These are phyloP conservation scores for Hanseniaspora taiwanica DNA, from an alignment of 805 yeast species.

Conservation along the genomic window DNA sequence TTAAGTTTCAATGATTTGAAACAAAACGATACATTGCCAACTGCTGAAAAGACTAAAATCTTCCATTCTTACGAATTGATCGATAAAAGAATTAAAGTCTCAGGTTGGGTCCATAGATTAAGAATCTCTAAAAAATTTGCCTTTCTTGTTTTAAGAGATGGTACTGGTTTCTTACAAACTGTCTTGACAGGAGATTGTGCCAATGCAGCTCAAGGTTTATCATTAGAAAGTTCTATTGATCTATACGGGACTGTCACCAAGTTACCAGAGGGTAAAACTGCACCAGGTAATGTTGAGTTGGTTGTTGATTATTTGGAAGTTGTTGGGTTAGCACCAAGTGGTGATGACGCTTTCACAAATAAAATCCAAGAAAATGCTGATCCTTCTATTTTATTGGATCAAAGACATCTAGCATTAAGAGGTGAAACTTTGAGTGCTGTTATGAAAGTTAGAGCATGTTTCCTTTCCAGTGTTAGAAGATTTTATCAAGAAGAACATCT, in stretches of 20 bases:
- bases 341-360: constrained; percentile 91
- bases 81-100: constrained; percentile 60
- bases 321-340: constrained; percentile 89
- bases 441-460: constrained; percentile 84
- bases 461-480: constrained; percentile 61
- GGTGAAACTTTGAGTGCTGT: constrained; percentile 91
- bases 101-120: constrained; percentile 95
- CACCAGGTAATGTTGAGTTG: constrained; percentile 95
- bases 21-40: constrained; percentile 63
- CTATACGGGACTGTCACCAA: constrained; percentile 70
- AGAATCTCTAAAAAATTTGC: constrained; percentile 87
- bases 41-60: constrained; percentile 57
- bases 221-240: constrained; percentile 75
- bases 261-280: constrained; percentile 91
- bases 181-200: constrained; percentile 87
- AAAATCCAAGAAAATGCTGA: constrained; percentile 88
- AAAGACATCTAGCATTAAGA: constrained; percentile 89
- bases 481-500: constrained; percentile 63
- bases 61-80: constrained; percentile 37
- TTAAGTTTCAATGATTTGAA: constrained; percentile 44
- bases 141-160: constrained; percentile 88
- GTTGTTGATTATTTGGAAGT: constrained; percentile 81
- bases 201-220: constrained; percentile 71
- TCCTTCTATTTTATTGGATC: constrained; percentile 83
- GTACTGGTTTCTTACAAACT: constrained; percentile 80